phyloP scores from a whole-genome alignment of 2,329 filamentous ascomycete species.

The Colletotrichum sp. region DNA sequence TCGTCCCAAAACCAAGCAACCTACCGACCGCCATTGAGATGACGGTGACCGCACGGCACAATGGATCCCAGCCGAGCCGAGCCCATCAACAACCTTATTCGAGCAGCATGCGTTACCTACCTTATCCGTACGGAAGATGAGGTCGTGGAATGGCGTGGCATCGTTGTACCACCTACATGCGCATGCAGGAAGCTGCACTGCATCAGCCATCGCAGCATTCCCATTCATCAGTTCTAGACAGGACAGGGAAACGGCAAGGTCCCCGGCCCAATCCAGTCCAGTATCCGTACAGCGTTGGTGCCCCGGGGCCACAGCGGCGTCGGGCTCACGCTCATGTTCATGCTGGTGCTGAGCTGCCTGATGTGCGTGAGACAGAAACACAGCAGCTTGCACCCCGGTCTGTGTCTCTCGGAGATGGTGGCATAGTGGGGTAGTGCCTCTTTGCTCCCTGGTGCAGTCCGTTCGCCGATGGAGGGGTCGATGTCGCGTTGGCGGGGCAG shows the following conservation, averaged over 20 bases:
- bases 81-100: constrained; percentile 1
- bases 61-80: neutral
- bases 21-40: neutral
- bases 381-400: constrained; percentile 5
- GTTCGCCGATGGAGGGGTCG: constrained; percentile 10
- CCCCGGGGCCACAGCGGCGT: neutral
- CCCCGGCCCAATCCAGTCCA: neutral
- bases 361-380: constrained; percentile 2
- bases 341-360: neutral
- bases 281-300: neutral
- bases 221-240: neutral
- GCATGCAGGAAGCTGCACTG: constrained; percentile 8
- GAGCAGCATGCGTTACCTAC: neutral
- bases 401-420: constrained; percentile 15
- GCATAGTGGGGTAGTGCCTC: constrained; percentile 25
- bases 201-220: constrained; percentile 2
- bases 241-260: neutral
- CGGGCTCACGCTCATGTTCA: neutral
- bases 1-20: neutral
- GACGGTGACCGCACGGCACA: neutral
- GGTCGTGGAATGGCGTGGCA: neutral
- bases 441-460: constrained; percentile 1
- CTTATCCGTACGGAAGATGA: neutral
- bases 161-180: constrained; percentile 5
- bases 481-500: constrained; percentile 14